A percentile compares a stretch with the other conserved stretches of the same genome.
Evolutionary conservation across 495 filamentous ascomycete species (phyloP).

Genomic region (Chaetomium fimeti): DNA sequence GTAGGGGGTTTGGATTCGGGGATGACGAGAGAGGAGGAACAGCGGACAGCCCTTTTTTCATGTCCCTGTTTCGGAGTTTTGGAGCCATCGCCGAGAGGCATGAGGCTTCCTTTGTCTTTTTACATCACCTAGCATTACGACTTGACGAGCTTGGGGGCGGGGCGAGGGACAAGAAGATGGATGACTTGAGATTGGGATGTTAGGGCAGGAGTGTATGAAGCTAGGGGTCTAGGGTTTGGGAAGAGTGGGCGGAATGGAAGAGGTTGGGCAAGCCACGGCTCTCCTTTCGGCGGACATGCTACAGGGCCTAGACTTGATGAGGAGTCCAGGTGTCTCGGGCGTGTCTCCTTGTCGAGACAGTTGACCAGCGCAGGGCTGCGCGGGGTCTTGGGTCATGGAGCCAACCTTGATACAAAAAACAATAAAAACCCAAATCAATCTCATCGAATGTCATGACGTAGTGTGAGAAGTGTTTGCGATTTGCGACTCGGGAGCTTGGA

Average conservation of each 20-base stretch:
- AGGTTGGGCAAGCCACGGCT: conserved; percentile 6
- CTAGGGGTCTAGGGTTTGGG: neutral
- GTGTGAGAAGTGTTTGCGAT: neutral
- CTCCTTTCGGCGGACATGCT: neutral
- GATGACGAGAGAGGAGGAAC: neutral
- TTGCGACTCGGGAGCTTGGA: neutral
- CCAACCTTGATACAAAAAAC: conserved; percentile 13
- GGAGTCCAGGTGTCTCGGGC: neutral
- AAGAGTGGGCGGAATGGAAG: conserved; percentile 4
- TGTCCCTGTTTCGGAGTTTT: conserved; percentile 24
- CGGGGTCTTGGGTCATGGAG: neutral
- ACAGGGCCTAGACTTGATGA: neutral
- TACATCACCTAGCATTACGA: conserved; percentile 29
- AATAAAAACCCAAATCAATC: conserved; percentile 41
- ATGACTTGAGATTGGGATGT: conserved; percentile 20
- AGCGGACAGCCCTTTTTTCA: conserved; percentile 18
- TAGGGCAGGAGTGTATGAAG: neutral
- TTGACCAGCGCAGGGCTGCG: neutral
- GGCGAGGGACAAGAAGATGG: conserved; percentile 12
- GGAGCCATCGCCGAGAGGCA: conserved; percentile 17
- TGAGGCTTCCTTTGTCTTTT: conserved; percentile 21
- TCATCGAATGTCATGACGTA: conserved; percentile 32
- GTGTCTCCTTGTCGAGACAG: conserved; percentile 8
- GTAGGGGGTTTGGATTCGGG: conserved; percentile 1
- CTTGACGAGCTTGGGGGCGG: conserved; percentile 30